phyloP scores from a whole-genome alignment of 805 yeast species.

The Cyberlindnera maclurae region DNA sequence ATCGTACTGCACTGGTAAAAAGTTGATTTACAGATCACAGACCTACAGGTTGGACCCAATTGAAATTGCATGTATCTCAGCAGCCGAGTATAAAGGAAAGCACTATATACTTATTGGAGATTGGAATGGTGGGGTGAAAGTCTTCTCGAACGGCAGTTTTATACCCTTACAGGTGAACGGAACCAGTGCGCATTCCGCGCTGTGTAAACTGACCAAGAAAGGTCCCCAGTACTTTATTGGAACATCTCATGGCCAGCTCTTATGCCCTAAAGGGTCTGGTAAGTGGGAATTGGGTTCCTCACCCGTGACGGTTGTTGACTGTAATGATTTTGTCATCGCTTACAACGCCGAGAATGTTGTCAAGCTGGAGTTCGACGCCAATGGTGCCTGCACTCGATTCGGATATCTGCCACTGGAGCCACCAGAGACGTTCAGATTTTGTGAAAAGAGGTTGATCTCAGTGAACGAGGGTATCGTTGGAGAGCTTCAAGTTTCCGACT shows the following conservation, averaged over 20 bases:
- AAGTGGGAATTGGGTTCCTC: conserved; percentile 16
- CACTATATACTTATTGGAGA: conserved; percentile 13
- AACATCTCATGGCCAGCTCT: conserved; percentile 20
- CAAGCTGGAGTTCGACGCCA: conserved; percentile 2
- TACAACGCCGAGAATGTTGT: conserved; percentile 17
- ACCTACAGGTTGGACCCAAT: conserved; percentile 5
- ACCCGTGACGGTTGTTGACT: conserved; percentile 18
- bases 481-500: neutral
- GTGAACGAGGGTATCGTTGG: conserved; percentile 2
- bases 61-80: conserved; percentile 14
- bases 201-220: conserved; percentile 15
- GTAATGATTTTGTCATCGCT: conserved; percentile 7
- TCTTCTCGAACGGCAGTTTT: conserved; percentile 5
- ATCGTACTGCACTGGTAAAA: neutral
- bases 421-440: conserved; percentile 7
- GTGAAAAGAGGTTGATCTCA: neutral
- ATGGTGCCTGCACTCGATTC: conserved; percentile 3
- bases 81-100: neutral
- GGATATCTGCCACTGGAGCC: conserved; percentile 16
- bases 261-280: neutral
- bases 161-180: conserved; percentile 3
- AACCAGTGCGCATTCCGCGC: conserved; percentile 8
- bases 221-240: conserved; percentile 12
- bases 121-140: conserved; percentile 19
- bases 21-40: neutral